These are phyloP conservation scores for Trichoderma asperelloides DNA, from an alignment of 495 filamentous ascomycete genomes.

Conservation along the genomic window DNA sequence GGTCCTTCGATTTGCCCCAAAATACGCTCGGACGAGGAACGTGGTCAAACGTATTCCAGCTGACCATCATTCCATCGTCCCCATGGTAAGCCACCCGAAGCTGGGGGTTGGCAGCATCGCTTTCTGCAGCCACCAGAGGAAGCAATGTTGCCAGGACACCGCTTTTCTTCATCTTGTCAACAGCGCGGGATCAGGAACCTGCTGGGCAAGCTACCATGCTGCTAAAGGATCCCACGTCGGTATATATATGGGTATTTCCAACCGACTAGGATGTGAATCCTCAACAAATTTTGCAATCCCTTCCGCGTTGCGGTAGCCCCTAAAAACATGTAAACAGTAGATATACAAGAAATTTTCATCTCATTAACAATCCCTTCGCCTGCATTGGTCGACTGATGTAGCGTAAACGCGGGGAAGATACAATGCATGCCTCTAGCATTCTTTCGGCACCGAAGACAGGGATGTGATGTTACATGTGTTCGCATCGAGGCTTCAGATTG, in stretches of 20 bases:
- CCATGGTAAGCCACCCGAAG: background rate
- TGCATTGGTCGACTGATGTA: background rate
- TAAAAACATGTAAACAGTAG: background rate
- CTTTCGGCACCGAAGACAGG: background rate
- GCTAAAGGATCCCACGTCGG: background rate
- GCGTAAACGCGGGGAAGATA: background rate
- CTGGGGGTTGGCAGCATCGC: background rate
- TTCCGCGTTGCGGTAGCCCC: background rate
- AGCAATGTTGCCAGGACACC: background rate
- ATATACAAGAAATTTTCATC: background rate
- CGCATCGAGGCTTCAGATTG: background rate
- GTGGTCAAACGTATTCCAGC: constrained; percentile 43
- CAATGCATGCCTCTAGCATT: background rate
- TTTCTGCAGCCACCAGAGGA: background rate
- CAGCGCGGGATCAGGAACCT: background rate
- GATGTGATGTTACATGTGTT: background rate
- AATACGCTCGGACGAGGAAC: constrained; percentile 32
- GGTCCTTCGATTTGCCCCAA: constrained; percentile 27
- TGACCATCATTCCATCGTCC: constrained; percentile 19
- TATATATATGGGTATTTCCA: background rate
- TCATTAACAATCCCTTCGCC: background rate
- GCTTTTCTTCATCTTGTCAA: constrained; percentile 1
- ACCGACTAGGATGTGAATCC: background rate
- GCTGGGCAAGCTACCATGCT: background rate
- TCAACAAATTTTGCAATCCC: background rate